Evolutionary conservation across 1,284 basidiomycete species (phyloP).

Genomic region (Bjerkandera adusta): DNA sequence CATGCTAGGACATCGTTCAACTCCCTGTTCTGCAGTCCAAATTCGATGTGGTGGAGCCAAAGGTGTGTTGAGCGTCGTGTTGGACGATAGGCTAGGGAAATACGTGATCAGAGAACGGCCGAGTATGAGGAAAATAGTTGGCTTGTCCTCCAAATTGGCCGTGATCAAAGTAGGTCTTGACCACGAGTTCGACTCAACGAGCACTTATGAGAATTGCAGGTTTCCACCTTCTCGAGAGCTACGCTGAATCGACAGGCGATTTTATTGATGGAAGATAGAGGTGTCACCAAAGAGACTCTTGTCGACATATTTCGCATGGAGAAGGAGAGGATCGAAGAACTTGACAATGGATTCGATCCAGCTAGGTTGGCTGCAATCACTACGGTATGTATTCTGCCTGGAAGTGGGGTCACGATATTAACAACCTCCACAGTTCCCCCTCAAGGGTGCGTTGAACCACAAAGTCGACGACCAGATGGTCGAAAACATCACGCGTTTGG

Average conservation of each 20-base stretch:
- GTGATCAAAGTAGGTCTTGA: slow-evolving; percentile 7
- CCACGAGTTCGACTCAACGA: neutral
- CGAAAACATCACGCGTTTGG: neutral
- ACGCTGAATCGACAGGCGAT: slow-evolving; percentile 17
- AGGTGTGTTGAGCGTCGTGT: slow-evolving; percentile 9
- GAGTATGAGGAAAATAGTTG: slow-evolving; percentile 8
- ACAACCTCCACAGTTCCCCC: slow-evolving; percentile 10
- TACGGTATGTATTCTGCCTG: neutral
- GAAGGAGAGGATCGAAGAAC: slow-evolving; percentile 12
- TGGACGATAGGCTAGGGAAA: neutral
- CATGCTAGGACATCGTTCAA: neutral
- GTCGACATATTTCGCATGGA: slow-evolving; percentile 10
- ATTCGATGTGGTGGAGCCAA: slow-evolving; percentile 13
- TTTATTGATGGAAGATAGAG: slow-evolving; percentile 10
- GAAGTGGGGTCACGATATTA: neutral
- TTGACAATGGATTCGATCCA: slow-evolving; percentile 6
- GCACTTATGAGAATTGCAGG: slow-evolving; percentile 1
- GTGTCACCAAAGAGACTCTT: slow-evolving; percentile 2
- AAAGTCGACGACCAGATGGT: slow-evolving; percentile 9
- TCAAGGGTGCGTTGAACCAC: neutral
- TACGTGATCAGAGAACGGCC: slow-evolving; percentile 7
- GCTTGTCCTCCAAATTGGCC: neutral
- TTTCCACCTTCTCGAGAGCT: slow-evolving; percentile 10
- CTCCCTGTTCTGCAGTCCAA: slow-evolving; percentile 11
- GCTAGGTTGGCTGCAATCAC: slow-evolving; percentile 10